These are phyloP conservation scores for Exserohilum rostratum DNA, from an alignment of 2,329 filamentous ascomycete genomes.

Conservation along the genomic window DNA sequence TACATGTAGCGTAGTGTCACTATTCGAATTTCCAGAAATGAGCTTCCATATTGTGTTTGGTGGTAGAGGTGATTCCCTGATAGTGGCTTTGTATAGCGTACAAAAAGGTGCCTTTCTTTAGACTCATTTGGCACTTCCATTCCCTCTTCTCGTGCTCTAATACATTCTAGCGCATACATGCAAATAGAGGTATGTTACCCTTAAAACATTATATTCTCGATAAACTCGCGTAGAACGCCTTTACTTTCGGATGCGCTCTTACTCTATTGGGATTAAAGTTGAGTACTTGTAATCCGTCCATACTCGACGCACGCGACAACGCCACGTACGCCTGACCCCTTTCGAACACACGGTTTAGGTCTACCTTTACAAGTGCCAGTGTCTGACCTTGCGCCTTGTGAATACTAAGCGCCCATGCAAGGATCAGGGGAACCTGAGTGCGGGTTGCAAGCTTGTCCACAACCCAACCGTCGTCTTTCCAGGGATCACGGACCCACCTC, in stretches of 20 bases:
- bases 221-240: conserved; percentile 82
- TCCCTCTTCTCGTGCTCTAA: no score
- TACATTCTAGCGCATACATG: no score
- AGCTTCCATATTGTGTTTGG: no score
- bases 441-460: conserved; percentile 86
- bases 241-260: conserved; percentile 90
- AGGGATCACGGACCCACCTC: conserved; percentile 69
- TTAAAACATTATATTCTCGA: neutral
- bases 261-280: conserved; percentile 90
- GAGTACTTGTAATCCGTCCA: conserved; percentile 84
- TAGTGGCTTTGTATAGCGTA: no score
- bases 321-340: conserved; percentile 98
- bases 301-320: conserved; percentile 86
- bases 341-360: conserved; percentile 90
- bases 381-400: conserved; percentile 98
- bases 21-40: no score
- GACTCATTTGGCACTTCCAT: no score
- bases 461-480: conserved; percentile 78
- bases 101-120: no score
- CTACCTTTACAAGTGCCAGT: conserved; percentile 89
- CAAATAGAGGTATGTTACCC: no score
- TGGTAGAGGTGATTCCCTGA: no score
- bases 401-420: conserved; percentile 96
- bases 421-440: conserved; percentile 76
- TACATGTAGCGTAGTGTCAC: no score